Evolutionary conservation across 805 yeast species (phyloP), one percentile per base, ranked within the genome.

Genomic region (Peterozyma toletana): DNA sequence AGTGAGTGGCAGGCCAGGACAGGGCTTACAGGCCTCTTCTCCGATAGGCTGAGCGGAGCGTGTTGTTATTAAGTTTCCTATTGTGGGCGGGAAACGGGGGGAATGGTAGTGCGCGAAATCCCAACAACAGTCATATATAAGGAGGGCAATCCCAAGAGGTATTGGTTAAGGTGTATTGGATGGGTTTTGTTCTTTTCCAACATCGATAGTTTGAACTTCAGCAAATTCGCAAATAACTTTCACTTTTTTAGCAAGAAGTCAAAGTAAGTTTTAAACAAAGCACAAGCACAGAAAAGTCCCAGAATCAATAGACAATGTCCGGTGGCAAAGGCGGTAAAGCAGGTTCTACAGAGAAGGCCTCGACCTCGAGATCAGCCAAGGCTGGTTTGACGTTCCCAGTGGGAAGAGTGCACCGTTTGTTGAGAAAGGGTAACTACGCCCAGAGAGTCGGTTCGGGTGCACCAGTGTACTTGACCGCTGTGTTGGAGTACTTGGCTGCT

Each of bases 321-420:
- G 85, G 87, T 63, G 87, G 87, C 62, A 82, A 83, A 76, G 88
- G 88, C 61, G 93, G 93, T 66, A 90, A 90, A 77, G 96, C 96
- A 65, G 95, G 96, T 64, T 77, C 95, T 56, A 71, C 95, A 60
- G 90, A 88, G 67, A 91, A 91, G 75, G 89, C 95, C 62, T 84
- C 97, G 64, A 93, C 91, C 77, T 86, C 97, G 45, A 88, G 98
- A 83, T 91, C 98, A 58, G 83, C 96, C 53, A 91, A 89, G 79
- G 97, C 98, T 66, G 98, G 97, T 71, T 81, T 91, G 66, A 87
- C 95, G 61, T 91, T 91, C 95, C 98, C 98, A 76, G 98, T 91
- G 57, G 98, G 98, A 71, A 90, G 98, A 83, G 93, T 91, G 58
- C 96, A 91, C 79, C 83, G 97, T 76, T 79, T 90, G 59, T 75